These are phyloP conservation scores for Neocucurbitaria cava DNA, from an alignment of 2,329 filamentous ascomycete genomes.

Conservation along the genomic window DNA sequence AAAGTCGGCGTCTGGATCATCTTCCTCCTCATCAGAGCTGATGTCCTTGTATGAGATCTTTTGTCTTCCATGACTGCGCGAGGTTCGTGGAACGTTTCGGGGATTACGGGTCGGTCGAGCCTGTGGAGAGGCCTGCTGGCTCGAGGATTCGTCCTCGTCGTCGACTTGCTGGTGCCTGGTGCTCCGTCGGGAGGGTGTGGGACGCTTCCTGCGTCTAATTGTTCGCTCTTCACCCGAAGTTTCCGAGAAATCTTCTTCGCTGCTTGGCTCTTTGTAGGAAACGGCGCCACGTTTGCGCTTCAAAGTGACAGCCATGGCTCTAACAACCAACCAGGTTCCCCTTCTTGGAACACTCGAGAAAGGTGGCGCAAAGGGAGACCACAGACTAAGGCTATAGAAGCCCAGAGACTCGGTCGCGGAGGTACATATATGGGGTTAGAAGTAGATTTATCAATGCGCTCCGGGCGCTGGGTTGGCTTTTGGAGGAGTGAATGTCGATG, in stretches of 20 bases:
- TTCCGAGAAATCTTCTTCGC: slow-evolving; percentile 37
- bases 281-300: slow-evolving; percentile 47
- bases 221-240: slow-evolving; percentile 21
- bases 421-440: slow-evolving; percentile 4
- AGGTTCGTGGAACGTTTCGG: slow-evolving; percentile 4
- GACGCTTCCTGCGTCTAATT: slow-evolving; percentile 17
- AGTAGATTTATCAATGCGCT: background rate
- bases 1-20: slow-evolving; percentile 36
- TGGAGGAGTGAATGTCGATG: slow-evolving; percentile 10
- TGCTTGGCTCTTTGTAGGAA: slow-evolving; percentile 48
- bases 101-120: slow-evolving; percentile 6
- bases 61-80: slow-evolving; percentile 19
- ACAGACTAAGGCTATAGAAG: slow-evolving; percentile 1
- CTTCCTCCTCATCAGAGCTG: slow-evolving; percentile 41
- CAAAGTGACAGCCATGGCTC: slow-evolving; percentile 35
- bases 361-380: background rate
- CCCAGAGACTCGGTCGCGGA: slow-evolving; percentile 3
- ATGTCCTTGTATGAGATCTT: slow-evolving; percentile 43
- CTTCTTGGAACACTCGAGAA: background rate
- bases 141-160: slow-evolving; percentile 21
- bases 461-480: background rate
- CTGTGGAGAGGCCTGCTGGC: slow-evolving; percentile 9
- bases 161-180: slow-evolving; percentile 24
- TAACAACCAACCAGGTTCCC: background rate
- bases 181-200: slow-evolving; percentile 32